A percentile compares a stretch with the other conserved stretches of the same genome.
These are phyloP conservation scores for Volvox reticuliferus DNA, from an alignment of 139 green algal genomes.

Conservation along the genomic window DNA sequence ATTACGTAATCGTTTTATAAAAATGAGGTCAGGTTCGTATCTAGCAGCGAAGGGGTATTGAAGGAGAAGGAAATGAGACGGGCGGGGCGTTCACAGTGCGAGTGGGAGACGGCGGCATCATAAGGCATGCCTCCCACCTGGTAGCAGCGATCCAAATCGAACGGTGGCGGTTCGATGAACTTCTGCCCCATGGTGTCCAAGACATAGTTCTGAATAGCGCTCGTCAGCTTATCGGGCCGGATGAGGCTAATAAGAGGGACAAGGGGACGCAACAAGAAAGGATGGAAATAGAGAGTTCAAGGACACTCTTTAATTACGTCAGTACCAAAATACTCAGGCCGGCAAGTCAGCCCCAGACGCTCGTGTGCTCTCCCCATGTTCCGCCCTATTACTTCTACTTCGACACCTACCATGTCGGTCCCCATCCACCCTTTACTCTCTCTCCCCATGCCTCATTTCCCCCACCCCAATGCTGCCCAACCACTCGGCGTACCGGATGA, in stretches of 20 bases:
- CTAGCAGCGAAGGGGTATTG: too few relatives aligned
- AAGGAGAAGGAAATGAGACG: background rate
- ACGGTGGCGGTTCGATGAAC: constrained; percentile 78
- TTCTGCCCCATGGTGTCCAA: constrained; percentile 69
- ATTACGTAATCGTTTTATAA: too few relatives aligned
- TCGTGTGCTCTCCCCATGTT: too few relatives aligned
- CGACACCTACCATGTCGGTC: background rate
- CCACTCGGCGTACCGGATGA: constrained; percentile 37
- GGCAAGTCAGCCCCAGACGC: too few relatives aligned
- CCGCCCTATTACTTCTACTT: too few relatives aligned
- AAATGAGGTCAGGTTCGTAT: too few relatives aligned
- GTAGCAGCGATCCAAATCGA: constrained; percentile 76
- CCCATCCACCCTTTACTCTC: background rate
- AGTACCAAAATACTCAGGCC: too few relatives aligned
- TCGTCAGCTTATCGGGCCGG: constrained; percentile 78
- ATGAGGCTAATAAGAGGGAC: constrained; percentile 56
- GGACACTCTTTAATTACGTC: background rate
- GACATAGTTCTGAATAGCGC: constrained; percentile 67
- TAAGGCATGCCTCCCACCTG: background rate
- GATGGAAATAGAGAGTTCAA: background rate
- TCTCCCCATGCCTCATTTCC: background rate
- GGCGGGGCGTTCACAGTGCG: background rate
- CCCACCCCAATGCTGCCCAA: constrained; percentile 19
- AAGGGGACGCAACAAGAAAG: background rate
- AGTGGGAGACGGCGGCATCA: background rate